Conservation (phyloP, 225 moss, liverwort and hornwort genomes). For the Climacium dendroides region DNA sequence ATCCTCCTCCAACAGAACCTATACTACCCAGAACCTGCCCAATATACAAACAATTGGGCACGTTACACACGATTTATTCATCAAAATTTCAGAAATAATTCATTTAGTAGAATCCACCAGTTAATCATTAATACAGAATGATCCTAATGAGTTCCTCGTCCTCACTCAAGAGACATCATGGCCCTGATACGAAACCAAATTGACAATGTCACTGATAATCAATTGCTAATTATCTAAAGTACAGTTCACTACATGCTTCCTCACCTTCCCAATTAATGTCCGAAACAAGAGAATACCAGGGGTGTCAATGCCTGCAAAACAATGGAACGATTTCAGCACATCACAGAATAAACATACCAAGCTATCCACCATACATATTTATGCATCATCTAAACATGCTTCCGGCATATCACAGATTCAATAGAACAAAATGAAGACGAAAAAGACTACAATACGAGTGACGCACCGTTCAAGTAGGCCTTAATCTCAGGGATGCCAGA, state of each 20-base stretch:
- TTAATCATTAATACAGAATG: neutral
- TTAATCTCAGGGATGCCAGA: slow-evolving; percentile 99
- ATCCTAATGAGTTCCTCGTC: neutral
- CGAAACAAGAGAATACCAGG: slow-evolving; percentile 97
- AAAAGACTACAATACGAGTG: neutral
- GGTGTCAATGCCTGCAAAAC: slow-evolving; percentile 85
- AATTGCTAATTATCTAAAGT: neutral
- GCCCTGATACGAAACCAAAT: neutral
- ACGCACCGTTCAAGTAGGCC: slow-evolving; percentile 87
- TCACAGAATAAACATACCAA: neutral
- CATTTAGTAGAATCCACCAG: neutral
- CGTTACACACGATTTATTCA: neutral
- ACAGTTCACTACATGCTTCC: neutral
- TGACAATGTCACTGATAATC: neutral
- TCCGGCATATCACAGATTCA: neutral
- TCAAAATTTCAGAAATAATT: neutral
- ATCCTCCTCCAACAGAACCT: slow-evolving; percentile 97
- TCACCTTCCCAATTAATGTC: slow-evolving; percentile 90
- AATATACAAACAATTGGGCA: neutral
- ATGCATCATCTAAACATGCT: neutral
- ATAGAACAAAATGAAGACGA: neutral
- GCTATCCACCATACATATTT: neutral
- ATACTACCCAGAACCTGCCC: slow-evolving; percentile 91
- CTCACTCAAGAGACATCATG: neutral
- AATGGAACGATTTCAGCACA: neutral